These are phyloP conservation scores for Sporothrix phasma DNA, from an alignment of 2,329 filamentous ascomycete species.

Conservation along the genomic window DNA sequence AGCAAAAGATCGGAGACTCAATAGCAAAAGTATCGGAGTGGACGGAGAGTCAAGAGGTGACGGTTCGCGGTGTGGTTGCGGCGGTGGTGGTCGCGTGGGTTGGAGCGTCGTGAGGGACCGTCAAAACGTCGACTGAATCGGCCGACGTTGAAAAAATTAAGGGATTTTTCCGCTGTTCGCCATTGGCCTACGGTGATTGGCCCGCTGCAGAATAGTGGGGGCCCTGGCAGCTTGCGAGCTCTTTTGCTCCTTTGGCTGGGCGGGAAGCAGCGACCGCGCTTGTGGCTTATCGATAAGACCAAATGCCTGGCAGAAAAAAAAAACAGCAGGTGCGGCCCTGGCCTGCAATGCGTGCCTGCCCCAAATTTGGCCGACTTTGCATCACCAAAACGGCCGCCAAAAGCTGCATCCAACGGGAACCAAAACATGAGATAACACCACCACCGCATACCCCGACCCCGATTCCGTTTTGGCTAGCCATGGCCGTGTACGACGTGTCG, in stretches of 20 bases:
- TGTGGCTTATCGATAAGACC: conserved; percentile 14
- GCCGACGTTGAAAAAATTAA: conserved; percentile 13
- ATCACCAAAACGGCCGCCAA: conserved; percentile 6
- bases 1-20: not conserved
- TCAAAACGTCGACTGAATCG: conserved; percentile 4
- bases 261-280: not conserved
- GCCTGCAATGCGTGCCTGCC: not conserved
- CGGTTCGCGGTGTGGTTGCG: not conserved
- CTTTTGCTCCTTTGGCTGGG: too few species aligned
- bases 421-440: conserved; percentile 9
- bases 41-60: not conserved
- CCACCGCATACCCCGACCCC: not conserved
- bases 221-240: not conserved
- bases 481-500: conserved; percentile 47
- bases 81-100: not conserved
- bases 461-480: conserved; percentile 25
- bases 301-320: conserved; percentile 11
- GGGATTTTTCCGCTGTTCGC: conserved; percentile 11
- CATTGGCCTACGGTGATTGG: conserved; percentile 13
- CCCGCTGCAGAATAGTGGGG: not conserved
- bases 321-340: conserved; percentile 7
- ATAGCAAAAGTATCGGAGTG: too few species aligned
- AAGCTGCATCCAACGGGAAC: not conserved
- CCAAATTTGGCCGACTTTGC: not conserved
- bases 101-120: not conserved